Evolutionary conservation across 2,329 filamentous ascomycete species (phyloP).

Genomic region (Colletotrichum australisinense): DNA sequence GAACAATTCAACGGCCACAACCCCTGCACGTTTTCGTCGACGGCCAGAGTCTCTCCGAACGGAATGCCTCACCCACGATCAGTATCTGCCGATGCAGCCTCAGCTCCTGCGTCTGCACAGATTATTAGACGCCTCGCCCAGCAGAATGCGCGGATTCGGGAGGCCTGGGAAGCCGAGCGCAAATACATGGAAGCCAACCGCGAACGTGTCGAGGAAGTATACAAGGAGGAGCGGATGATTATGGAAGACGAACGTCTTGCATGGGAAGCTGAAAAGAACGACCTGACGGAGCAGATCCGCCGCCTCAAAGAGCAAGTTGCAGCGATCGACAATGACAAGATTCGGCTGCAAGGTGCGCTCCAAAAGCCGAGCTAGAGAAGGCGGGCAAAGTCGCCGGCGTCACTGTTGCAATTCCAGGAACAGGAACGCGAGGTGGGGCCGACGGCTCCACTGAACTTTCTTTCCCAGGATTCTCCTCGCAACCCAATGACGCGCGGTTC

Average conservation of each 20-base stretch:
- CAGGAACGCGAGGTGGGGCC: conserved; percentile 29
- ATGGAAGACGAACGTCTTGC: conserved; percentile 63
- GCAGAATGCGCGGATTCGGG: conserved; percentile 56
- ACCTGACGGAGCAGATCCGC: conserved; percentile 54
- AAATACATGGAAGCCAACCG: conserved; percentile 65
- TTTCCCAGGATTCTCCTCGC: conserved; percentile 40
- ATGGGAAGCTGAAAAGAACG: conserved; percentile 58
- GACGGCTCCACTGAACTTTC: conserved; percentile 32
- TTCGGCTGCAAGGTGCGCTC: conserved; percentile 29
- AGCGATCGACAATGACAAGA: conserved; percentile 51
- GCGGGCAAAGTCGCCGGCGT: conserved; percentile 37
- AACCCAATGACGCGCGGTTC: conserved; percentile 36
- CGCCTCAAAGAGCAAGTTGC: conserved; percentile 53
- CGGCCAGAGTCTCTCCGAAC: conserved; percentile 42
- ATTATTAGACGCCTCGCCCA: conserved; percentile 54
- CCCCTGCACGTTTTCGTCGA: conserved; percentile 32
- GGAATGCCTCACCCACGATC: conserved; percentile 42
- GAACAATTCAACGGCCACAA: conserved; percentile 5
- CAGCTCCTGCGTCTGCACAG: conserved; percentile 42
- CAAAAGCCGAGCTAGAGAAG: conserved; percentile 34
- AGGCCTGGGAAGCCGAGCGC: conserved; percentile 65
- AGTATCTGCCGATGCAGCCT: conserved; percentile 42
- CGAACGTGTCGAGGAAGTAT: conserved; percentile 65
- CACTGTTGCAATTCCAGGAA: conserved; percentile 33
- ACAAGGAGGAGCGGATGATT: conserved; percentile 63